Evolutionary conservation across 2,329 filamentous ascomycete species (phyloP), one percentile per base, ranked within the genome.

Genomic region (Cladosporium sp.): DNA sequence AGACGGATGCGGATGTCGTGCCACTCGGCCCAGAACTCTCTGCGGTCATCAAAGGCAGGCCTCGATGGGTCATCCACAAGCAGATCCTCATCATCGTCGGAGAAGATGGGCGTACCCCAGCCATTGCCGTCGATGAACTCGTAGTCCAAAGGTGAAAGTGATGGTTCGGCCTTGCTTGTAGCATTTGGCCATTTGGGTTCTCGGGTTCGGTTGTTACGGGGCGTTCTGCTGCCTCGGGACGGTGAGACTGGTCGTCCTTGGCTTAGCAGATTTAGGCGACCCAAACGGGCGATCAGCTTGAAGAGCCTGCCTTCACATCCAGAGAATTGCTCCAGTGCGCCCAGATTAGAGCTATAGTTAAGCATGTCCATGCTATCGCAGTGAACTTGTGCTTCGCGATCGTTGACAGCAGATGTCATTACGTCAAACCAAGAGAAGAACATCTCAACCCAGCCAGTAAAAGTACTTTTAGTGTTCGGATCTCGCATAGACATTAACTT

Each of bases 351-450:
- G 12, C 84, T 82, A 61, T 85, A 79, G 60, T 83, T 78, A 58
- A 84, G 79, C 75, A 86, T 83, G 62, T 88, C 85, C 34, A 88
- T 72, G 52, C 81, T 83, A 34, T 81, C 78, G 24, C 82, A 82
- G 36, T 80, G 79, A 17, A 96, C 83, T 71, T 96, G 90, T 28
- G 89, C 85, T 73, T 97, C 92, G 52, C 92, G 85, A 73, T 96
- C 90, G 66, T 97, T 97, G 69, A 96, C 90, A 53, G 89, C 92
- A 37, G 90, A 90, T 0, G 91, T 91, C 75, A 97, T 90, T 56
- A 92, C 90, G 71, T 97, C 93, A 70, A 96, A 95, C 80, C 93
- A 96, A 34, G 90, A 94, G 69, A 97, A 97, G 65, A 96, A 85
- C 40, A 90, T 86, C 67, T 95, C 90, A 77, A 96, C 93, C 92